A percentile compares a stretch with the other conserved stretches of the same genome.
Evolutionary conservation across 495 filamentous ascomycete species (phyloP).

Genomic region (Aspergillus bertholletiae): DNA sequence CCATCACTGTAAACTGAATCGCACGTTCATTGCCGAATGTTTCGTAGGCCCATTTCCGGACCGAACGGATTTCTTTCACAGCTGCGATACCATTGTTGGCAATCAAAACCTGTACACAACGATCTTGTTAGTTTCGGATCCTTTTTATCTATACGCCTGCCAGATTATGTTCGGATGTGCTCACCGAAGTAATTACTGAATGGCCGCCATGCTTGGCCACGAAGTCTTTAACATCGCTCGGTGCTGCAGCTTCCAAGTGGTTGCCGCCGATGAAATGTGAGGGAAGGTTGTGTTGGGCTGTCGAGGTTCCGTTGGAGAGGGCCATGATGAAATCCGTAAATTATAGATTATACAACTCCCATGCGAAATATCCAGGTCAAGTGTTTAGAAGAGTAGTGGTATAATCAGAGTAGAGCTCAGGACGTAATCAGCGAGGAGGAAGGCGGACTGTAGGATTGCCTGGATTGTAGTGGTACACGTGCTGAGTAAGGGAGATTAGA

Average conservation of each 20-base stretch:
- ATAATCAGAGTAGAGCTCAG: not conserved
- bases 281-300: constrained; percentile 67
- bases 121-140: not conserved
- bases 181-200: constrained; percentile 94
- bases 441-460: not conserved
- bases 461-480: constrained; percentile 1
- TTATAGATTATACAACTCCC: constrained; percentile 24
- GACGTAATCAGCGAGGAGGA: not conserved
- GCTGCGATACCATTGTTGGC: constrained; percentile 99
- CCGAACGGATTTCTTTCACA: constrained; percentile 97
- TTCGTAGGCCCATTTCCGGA: constrained; percentile 99
- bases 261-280: constrained; percentile 97
- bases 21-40: constrained; percentile 96
- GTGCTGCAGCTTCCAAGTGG: constrained; percentile 69
- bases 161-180: constrained; percentile 17
- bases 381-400: not conserved
- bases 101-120: constrained; percentile 74
- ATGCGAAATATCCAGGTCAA: constrained; percentile 8
- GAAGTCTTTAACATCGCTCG: constrained; percentile 90
- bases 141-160: not conserved
- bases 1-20: constrained; percentile 99
- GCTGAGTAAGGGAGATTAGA: not conserved
- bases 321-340: constrained; percentile 34
- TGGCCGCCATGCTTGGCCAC: constrained; percentile 86
- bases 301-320: constrained; percentile 28